Conservation (phyloP, 2,329 filamentous ascomycete species). For the Ophioceras dolichostomum region DNA sequence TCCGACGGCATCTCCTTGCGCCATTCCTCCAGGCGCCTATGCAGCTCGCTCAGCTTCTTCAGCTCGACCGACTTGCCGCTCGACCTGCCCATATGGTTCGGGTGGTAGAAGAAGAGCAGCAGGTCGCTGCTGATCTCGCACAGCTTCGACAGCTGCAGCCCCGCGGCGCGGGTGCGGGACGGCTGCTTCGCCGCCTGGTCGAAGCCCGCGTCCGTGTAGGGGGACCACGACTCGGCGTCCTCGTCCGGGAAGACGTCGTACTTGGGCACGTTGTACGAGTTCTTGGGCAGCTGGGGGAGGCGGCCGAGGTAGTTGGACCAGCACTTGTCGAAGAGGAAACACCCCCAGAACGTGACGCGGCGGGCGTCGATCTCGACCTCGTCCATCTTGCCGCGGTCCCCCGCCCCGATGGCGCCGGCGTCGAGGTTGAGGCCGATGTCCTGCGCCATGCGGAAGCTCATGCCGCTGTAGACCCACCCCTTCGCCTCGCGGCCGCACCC, state of each 20-base stretch:
- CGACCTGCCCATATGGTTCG: slow-evolving; percentile 48
- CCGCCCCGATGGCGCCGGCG: slow-evolving; percentile 47
- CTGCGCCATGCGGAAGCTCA: slow-evolving; percentile 96
- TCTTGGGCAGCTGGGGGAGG: slow-evolving; percentile 71
- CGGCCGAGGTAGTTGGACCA: slow-evolving; percentile 97
- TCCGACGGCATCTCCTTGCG: slow-evolving; percentile 72
- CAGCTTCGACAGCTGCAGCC: slow-evolving; percentile 68
- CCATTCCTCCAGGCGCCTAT: slow-evolving; percentile 85
- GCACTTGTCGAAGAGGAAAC: slow-evolving; percentile 96
- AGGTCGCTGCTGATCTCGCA: slow-evolving; percentile 93
- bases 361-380: slow-evolving; percentile 83
- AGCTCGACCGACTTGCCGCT: slow-evolving; percentile 72
- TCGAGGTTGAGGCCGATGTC: slow-evolving; percentile 89
- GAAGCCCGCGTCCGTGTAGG: slow-evolving; percentile 76
- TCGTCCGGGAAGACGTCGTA: slow-evolving; percentile 85
- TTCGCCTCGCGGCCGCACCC: slow-evolving; percentile 90
- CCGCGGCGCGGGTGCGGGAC: slow-evolving; percentile 68
- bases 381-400: slow-evolving; percentile 43
- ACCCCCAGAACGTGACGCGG: slow-evolving; percentile 92
- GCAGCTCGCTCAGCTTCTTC: slow-evolving; percentile 85
- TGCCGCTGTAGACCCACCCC: slow-evolving; percentile 96
- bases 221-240: slow-evolving; percentile 75
- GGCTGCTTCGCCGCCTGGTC: slow-evolving; percentile 64
- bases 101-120: slow-evolving; percentile 83
- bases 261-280: slow-evolving; percentile 73